Base-by-base conservation (phyloP, 805 yeast genomes). In the Candida cerambycidarum region DNA sequence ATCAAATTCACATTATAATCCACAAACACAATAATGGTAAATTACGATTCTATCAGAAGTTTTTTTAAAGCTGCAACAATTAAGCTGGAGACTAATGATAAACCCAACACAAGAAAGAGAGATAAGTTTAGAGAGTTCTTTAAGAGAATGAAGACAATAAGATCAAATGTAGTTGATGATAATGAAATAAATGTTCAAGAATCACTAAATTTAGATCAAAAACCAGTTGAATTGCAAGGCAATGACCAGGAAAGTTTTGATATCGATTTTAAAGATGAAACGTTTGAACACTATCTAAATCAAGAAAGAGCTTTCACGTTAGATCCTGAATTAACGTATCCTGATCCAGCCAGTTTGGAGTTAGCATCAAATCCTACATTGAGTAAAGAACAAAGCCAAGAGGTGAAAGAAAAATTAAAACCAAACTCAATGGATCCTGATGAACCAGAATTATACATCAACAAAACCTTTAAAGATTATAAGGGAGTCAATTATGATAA, bases 81-180 rank as follows among this genome's bases (percentile, higher is more conserved):
- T 13, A 4, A 4, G 3, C 8, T 2, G 7, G 4, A 14, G 4
- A 19, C 18, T 14, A n/a, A 14, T 5, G 19, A 13, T 5, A 18
- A 13, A 4, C 38, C 29, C 2, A 32, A 18, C 16, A 32, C 28
- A 27, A 40, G 43, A 18, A 40, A 40, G 15, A 33, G 43, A 28
- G 43, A 40, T 27, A 5, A 21, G 3, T 32, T 40, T 23, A 25
- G 18, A 17, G 21, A 27, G 5, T 27, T 40, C 17, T 32, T 39
- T 15, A 33, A 14, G 16, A 34, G 31, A 34, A 3, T n/a, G n/a
- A 10, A 17, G 12, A 10, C 2, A 18, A 18, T 11, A 10, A 18
- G 18, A 32, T 24, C 5, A n/a, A n/a, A 7, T 5, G 15, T 9
- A 8, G 21, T 12, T 15, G 21, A 18, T 7, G 16, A 17, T 14